Base-by-base conservation (phyloP, 169 alveolate genomes). In the Plasmodium gonderi region DNA sequence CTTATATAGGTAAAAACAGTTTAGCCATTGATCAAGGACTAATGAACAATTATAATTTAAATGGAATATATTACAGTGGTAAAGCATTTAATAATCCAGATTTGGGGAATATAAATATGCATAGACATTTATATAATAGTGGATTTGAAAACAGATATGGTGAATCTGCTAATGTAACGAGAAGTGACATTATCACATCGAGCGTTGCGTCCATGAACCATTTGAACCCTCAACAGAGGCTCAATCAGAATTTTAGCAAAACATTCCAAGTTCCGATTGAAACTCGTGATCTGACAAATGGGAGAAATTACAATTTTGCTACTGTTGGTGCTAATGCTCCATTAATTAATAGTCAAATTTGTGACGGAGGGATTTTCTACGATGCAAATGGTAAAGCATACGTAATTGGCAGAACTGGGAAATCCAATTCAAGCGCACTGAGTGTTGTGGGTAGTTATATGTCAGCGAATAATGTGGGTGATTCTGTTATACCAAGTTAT, bases 311-410 rank as follows among this genome's bases (percentile, higher is more conserved):
- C 49, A 45, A 47, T 47, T 4, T 20, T 0, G n/a, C 76, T 7
- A 49, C 31, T 17, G 60, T 51, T 4, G n/a, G 49, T n/a, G 40
- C 23, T 54, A 78, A 47, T 17, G 36, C 31, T 11, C 51, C 26
- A 11, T 29, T 60, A 60, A 60, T 40, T 78, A 49, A 12, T 78
- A 29, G 7, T 11, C 42, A 17, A 8, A 31, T 38, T 44, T 14
- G 26, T 2, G 65, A 40, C 40, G 75, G 65, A 23, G 20, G 44
- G 1, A 3, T 78, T 26, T 78, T 45, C 38, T 78, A 78, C 49
- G 74, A 47, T 38, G 42, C 3, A 8, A 78, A 31, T 49, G 75
- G 87, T 14, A 78, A 49, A 40, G 75, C 87, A 33, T 76, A 72
- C 38, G 26, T 60, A 20, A 36, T 60, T 60, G 72, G 72, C 38